phyloP scores from a whole-genome alignment of 2,329 filamentous ascomycete species.

The Apiospora marii region DNA sequence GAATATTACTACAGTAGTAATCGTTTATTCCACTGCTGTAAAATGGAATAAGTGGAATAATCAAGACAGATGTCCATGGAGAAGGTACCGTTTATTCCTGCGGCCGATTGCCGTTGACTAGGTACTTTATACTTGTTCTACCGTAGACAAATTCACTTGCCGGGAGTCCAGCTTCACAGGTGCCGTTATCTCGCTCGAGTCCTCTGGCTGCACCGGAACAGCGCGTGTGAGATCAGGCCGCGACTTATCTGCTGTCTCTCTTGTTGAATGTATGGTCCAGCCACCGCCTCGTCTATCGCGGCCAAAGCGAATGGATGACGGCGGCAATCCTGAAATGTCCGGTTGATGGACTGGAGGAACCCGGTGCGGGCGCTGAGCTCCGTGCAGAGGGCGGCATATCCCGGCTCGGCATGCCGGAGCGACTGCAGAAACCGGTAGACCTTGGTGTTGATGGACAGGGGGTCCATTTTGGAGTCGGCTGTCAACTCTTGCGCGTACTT shows the following conservation, averaged over 20 bases:
- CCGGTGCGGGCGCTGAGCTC: background rate
- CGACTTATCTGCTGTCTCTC: constrained; percentile 38
- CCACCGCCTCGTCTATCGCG: constrained; percentile 13
- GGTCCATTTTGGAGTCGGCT: background rate
- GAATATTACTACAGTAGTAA: too few species aligned
- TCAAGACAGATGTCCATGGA: too few species aligned
- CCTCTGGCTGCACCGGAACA: constrained; percentile 53
- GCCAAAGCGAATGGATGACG: background rate
- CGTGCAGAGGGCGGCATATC: background rate
- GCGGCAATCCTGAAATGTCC: background rate
- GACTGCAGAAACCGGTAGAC: background rate
- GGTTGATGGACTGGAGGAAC: background rate
- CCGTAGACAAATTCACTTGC: too few species aligned
- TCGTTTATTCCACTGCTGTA: too few species aligned
- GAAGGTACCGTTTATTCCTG: too few species aligned
- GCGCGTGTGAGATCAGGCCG: constrained; percentile 44
- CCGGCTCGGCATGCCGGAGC: background rate
- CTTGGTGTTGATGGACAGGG: background rate
- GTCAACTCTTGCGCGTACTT: too few species aligned
- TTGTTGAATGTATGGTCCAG: constrained; percentile 28
- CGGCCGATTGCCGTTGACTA: too few species aligned
- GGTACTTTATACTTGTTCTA: too few species aligned
- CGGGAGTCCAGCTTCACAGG: constrained; percentile 62
- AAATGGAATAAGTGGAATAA: too few species aligned
- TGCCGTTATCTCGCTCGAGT: constrained; percentile 56